Evolutionary conservation across 192 early-diverging fungal genomes (phyloP).

Genomic region (Kickxella alabastrina): DNA sequence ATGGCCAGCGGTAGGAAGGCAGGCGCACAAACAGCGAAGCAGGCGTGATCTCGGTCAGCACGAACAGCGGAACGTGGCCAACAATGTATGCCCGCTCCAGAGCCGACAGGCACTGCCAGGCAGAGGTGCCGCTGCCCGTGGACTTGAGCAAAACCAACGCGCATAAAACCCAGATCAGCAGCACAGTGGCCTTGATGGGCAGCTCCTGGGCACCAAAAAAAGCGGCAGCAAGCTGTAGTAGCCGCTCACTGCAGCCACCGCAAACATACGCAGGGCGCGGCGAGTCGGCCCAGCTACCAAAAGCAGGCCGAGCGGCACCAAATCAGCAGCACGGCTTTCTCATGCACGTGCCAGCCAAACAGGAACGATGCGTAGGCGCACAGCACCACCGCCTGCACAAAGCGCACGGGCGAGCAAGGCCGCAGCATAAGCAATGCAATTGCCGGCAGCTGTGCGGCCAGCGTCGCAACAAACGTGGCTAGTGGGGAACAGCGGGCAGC

Average conservation of each 20-base stretch:
- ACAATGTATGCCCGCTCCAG: constrained; percentile 23
- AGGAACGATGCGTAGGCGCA: constrained; percentile 85
- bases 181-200: constrained; percentile 19
- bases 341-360: constrained; percentile 99
- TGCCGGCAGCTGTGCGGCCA: constrained; percentile 60
- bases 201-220: constrained; percentile 47
- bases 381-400: constrained; percentile 67
- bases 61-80: constrained; percentile 37
- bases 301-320: constrained; percentile 45
- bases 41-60: constrained; percentile 19
- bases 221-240: constrained; percentile 49
- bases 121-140: constrained; percentile 5
- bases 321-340: constrained; percentile 88
- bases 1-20: constrained; percentile 81
- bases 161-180: constrained; percentile 31
- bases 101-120: constrained; percentile 30
- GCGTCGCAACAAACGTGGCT: constrained; percentile 69
- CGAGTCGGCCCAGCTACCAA: constrained; percentile 24
- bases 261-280: constrained; percentile 35
- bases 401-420: constrained; percentile 53
- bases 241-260: constrained; percentile 32
- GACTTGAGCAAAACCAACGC: constrained; percentile 23
- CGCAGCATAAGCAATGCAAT: constrained; percentile 24
- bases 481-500: constrained; percentile 69
- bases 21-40: constrained; percentile 44